Evolutionary conservation across 345 rosid genomes (phyloP).

Genomic region (Viola odorata): DNA sequence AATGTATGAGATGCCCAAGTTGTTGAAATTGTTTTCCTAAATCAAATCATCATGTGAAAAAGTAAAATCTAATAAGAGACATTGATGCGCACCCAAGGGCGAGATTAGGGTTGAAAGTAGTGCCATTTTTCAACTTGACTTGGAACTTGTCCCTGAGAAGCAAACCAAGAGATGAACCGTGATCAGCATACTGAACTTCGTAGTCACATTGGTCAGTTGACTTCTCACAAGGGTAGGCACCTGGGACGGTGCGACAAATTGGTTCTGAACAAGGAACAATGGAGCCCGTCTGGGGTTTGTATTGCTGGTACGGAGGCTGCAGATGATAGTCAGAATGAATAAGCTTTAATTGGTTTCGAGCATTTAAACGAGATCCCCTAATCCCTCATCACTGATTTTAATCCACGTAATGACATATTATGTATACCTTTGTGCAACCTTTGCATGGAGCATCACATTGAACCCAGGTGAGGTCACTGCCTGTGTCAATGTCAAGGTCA

Average conservation of each 20-base stretch:
- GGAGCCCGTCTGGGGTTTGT: constrained; percentile 59
- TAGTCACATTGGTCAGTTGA: constrained; percentile 78
- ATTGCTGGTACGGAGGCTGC: constrained; percentile 57
- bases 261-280: constrained; percentile 41
- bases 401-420: too few species aligned
- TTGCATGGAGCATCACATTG: constrained; percentile 94
- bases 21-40: too few species aligned
- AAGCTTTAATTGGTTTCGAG: too few species aligned
- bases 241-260: constrained; percentile 36
- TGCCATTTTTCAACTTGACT: constrained; percentile 47
- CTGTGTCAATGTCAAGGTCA: constrained; percentile 90
- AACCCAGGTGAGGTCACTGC: constrained; percentile 94
- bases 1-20: background rate
- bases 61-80: too few species aligned
- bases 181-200: constrained; percentile 66
- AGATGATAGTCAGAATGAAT: background rate
- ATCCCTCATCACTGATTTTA: too few species aligned
- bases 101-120: constrained; percentile 36
- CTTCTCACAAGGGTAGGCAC: constrained; percentile 33
- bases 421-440: constrained; percentile 81
- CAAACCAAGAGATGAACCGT: constrained; percentile 73
- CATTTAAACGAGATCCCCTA: too few species aligned
- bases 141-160: constrained; percentile 53
- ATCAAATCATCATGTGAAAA: background rate
- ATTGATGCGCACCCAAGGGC: constrained; percentile 61